Base-by-base conservation (phyloP, 2,329 filamentous ascomycete species). In the Huntiella bhutanensis region DNA sequence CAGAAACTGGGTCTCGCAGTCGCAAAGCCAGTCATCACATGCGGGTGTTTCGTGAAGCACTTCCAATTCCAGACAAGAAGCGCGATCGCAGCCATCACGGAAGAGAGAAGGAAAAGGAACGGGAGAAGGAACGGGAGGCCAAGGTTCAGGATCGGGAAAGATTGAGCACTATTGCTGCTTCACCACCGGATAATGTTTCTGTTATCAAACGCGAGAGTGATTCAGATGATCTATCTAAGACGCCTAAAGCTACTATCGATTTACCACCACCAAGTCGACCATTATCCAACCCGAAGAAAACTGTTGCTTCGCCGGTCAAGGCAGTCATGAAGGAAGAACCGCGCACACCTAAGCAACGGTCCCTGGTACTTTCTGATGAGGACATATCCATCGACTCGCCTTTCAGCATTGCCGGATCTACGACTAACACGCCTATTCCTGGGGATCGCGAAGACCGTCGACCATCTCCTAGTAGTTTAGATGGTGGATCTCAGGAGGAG, bases 1-100 rank as follows among this genome's bases (percentile, higher is more conserved):
- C 22, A 28, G 40, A 41, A 10, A 28, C 15, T 32, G 16, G 40
- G 13, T 70, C 71, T 40, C 71, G 76, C 45, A 82, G 75, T 54
- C 71, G 76, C 53, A 80, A 80, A 58, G 71, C 76, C 35, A 80
- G 75, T 54, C 75, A 80, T 57, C 77, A 73, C 52, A 61, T 80
- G 49, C 67, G 76, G 2, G 76, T 80, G 54, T 80, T 80, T 63
- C 76, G 74, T 51, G 75, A 80, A 57, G 75, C 73, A 33, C 60
- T 78, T n/a, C 56, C 59, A 3, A 70, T 76, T 45, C 73, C 78
- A 39, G 71, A 70, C 55, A 71, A 69, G 53, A 70, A 67, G 53
- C 70, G 64, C 52, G 75, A 75, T 8, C 57, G 38, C 17, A 46
- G 22, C 22, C 43, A 39, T 4, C 41, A 45, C 15, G 42, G 36